These are phyloP conservation scores for Fusarium chuoi DNA, from an alignment of 2,329 filamentous ascomycete genomes.

Conservation along the genomic window DNA sequence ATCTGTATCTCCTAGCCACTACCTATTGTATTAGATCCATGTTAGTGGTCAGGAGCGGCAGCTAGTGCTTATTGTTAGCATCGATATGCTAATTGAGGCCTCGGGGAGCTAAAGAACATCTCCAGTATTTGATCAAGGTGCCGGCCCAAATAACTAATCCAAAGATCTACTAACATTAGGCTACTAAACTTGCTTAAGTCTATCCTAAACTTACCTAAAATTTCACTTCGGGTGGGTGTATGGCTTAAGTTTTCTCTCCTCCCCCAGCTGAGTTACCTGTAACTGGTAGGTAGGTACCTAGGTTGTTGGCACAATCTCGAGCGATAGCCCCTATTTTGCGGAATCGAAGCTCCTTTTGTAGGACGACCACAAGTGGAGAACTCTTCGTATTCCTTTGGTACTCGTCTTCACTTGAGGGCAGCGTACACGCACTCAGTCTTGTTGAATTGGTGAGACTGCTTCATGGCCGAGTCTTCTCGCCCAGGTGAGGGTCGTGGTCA, in stretches of 20 bases:
- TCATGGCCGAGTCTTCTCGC: conserved; percentile 17
- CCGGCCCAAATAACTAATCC: neutral
- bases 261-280: neutral
- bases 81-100: neutral
- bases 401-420: neutral
- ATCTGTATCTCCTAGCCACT: neutral
- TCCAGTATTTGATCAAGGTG: no score
- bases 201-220: neutral
- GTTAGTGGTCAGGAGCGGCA: neutral
- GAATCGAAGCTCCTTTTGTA: neutral
- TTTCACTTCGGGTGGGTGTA: neutral
- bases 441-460: neutral
- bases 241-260: no score
- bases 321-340: neutral
- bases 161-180: neutral
- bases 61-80: neutral
- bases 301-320: neutral
- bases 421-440: neutral
- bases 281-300: neutral
- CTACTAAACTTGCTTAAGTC: neutral
- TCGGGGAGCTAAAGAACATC: no score
- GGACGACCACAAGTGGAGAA: neutral
- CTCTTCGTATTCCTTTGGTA: neutral
- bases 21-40: neutral
- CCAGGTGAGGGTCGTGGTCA: conserved; percentile 17